Evolutionary conservation across 202 grass and related monocot genomes (phyloP).

Genomic region (Elaeis oleifera): DNA sequence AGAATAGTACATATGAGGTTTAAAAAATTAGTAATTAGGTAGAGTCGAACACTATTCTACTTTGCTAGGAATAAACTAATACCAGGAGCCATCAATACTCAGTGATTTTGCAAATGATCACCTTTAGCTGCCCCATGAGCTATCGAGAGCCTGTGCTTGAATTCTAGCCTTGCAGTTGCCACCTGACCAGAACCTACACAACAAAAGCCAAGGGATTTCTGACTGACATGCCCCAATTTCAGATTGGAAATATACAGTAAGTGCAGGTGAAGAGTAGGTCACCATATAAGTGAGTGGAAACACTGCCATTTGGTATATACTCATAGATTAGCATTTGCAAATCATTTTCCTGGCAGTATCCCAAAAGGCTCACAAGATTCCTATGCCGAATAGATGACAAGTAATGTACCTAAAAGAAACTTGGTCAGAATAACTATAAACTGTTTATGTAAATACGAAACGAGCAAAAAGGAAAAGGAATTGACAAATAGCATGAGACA

Average conservation of each 20-base stretch:
- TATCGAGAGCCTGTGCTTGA: conserved; percentile 89
- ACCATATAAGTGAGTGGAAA: conserved; percentile 87
- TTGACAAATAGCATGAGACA: too few species aligned
- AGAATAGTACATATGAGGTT: too few species aligned
- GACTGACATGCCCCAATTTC: not conserved
- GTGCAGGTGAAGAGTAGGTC: conserved; percentile 9
- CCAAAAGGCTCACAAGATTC: conserved; percentile 80
- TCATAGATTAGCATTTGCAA: conserved; percentile 94
- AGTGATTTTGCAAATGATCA: conserved; percentile 15
- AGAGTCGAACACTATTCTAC: not conserved
- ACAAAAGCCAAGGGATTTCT: not conserved
- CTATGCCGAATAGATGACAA: conserved; percentile 66
- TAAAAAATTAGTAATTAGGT: not conserved
- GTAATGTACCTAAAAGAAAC: conserved; percentile 44
- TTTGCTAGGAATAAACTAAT: conserved; percentile 10
- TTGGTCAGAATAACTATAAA: conserved; percentile 17
- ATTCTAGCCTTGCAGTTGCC: conserved; percentile 57
- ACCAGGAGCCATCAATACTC: conserved; percentile 8
- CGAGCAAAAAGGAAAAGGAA: not conserved
- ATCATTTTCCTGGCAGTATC: conserved; percentile 76
- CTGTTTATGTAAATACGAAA: not conserved
- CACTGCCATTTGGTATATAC: conserved; percentile 81
- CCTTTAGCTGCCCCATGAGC: conserved; percentile 93
- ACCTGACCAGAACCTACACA: conserved; percentile 37
- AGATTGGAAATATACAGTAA: too few species aligned